phyloP scores from a whole-genome alignment of 2,329 filamentous ascomycete species.

The Phoma herbarum region DNA sequence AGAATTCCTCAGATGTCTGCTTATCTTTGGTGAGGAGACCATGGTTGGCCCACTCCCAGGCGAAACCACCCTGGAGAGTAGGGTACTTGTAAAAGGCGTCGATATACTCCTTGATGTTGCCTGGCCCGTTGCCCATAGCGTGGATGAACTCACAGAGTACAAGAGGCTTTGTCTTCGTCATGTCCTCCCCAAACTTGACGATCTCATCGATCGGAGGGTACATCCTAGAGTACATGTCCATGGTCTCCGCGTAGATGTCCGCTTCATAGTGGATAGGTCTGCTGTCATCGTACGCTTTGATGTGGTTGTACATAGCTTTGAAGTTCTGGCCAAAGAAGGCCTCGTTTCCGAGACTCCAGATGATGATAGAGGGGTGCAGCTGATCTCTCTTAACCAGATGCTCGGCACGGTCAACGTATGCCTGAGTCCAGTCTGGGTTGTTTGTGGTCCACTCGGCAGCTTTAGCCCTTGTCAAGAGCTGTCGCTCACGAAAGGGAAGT shows the following conservation, averaged over 20 bases:
- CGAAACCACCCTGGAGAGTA: conserved; percentile 69
- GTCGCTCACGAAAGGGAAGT: conserved; percentile 68
- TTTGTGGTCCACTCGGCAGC: conserved; percentile 68
- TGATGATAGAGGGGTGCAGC: conserved; percentile 74
- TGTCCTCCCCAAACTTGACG: conserved; percentile 55
- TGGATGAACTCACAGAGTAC: conserved; percentile 65
- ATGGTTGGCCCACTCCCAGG: conserved; percentile 59
- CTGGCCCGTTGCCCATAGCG: conserved; percentile 80
- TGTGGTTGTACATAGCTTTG: conserved; percentile 71
- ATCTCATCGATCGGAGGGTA: conserved; percentile 66
- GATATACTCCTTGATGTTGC: conserved; percentile 73
- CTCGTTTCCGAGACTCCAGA: conserved; percentile 79
- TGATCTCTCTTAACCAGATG: conserved; percentile 74
- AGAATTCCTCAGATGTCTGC: conserved; percentile 51
- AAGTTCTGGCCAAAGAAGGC: conserved; percentile 76
- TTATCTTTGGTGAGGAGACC: conserved; percentile 54
- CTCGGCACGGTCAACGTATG: conserved; percentile 72
- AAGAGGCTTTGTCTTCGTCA: conserved; percentile 61
- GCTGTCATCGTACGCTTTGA: conserved; percentile 65
- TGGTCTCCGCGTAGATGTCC: conserved; percentile 65
- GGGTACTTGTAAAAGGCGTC: conserved; percentile 68
- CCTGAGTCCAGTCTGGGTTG: conserved; percentile 67
- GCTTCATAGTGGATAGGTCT: conserved; percentile 73
- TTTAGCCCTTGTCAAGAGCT: conserved; percentile 62
- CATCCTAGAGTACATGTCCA: conserved; percentile 75